Percentiles rank a stretch among this genome's conserved stretches.
Conservation (phyloP, 331 rosid genomes). For the Stylosanthes scabra region DNA sequence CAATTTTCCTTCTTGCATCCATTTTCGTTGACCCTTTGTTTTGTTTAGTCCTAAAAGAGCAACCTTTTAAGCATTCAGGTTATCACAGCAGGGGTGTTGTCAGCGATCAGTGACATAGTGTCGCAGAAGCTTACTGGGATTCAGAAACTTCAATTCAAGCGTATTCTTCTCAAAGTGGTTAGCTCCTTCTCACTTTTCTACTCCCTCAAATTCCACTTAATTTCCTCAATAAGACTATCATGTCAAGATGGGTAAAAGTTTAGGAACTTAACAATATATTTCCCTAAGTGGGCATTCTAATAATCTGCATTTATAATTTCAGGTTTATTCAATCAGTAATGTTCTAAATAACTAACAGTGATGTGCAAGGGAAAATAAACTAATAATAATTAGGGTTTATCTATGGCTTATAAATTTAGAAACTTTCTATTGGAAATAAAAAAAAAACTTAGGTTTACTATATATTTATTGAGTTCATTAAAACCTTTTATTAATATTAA, state of each 20-base stretch:
- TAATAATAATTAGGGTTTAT: too few species aligned
- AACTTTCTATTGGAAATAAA: too few species aligned
- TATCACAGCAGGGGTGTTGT: conserved; percentile 82
- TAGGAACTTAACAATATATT: neutral
- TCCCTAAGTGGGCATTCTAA: too few species aligned
- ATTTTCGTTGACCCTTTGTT: neutral
- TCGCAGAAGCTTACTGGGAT: conserved; percentile 95
- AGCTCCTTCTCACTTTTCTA: conserved; percentile 1
- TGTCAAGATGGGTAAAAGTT: neutral
- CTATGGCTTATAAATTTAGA: too few species aligned
- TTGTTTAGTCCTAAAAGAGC: neutral
- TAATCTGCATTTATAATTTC: too few species aligned
- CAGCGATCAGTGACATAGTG: conserved; percentile 77
- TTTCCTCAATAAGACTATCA: neutral
- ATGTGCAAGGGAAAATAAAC: conserved; percentile 4
- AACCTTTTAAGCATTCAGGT: conserved; percentile 43
- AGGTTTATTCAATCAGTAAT: neutral
- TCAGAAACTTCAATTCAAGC: conserved; percentile 73
- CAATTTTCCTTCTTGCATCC: neutral
- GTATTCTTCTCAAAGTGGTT: conserved; percentile 88
- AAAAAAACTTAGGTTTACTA: too few species aligned
- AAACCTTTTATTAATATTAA: too few species aligned
- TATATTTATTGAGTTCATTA: too few species aligned
- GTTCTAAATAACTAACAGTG: neutral
- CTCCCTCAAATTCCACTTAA: neutral